Base-by-base conservation (phyloP, 371 early-diverging fungal species). In the Syncephalastrum contaminatum region DNA sequence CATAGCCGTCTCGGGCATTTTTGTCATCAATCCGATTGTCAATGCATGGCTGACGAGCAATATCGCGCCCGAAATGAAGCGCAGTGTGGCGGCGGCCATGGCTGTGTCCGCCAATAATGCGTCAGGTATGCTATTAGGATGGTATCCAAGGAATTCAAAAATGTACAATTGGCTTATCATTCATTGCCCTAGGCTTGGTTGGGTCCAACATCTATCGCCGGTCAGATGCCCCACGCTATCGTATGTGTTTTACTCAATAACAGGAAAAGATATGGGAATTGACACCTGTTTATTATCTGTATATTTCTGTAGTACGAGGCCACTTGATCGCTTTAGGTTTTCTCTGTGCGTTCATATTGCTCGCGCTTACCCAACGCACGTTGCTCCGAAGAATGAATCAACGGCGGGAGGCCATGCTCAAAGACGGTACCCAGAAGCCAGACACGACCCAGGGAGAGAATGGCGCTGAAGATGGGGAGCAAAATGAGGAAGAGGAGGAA, bases 41-140 rank as follows among this genome's bases (percentile, higher is more conserved):
- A 77, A 77, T 57, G 77, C 77, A 2, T 77, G 77, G 77, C 46
- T 77, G 43, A 77, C 73, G 6, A 62, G 67, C 22, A 77, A 77
- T 19, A 73, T 77, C 54, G 69, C 70, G 0, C 77, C 73, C 8
- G 68, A 73, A 7, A 77, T 73, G 77, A 77, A 77, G 44, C 69
- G 71, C 16, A 69, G 77, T 42, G 72, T 77, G 3, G 73, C 73
- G 4, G 73, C 77, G 18, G 77, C 77, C 2, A 77, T 77, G 77
- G 77, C 73, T 12, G 77, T 77, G 0, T 69, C 67, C 22, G 77
- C 77, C 2, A 77, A 77, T 43, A 77, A 77, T 50, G 64, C 77
- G 1, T 71, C 77, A 16, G 77, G 75, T 42, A 27, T 51, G 40
- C 25, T 2, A 6, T 10, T 10, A 10, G 10, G 36, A 30, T 6